These are phyloP conservation scores for Plectranthus barbatus DNA, from an alignment of 257 asterid genomes.

Conservation along the genomic window DNA sequence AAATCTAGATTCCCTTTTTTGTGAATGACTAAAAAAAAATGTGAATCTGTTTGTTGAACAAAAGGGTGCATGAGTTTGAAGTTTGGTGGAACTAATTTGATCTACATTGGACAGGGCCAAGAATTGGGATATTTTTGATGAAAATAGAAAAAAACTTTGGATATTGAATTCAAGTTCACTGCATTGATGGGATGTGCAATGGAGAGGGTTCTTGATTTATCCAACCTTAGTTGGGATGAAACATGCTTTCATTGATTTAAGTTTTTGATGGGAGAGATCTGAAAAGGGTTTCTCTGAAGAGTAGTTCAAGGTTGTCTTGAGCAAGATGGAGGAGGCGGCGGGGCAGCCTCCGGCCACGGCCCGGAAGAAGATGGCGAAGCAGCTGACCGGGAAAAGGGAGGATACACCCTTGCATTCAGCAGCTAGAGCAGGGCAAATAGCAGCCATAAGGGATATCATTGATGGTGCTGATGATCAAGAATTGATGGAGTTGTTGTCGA, in stretches of 20 bases:
- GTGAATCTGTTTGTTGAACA: neutral
- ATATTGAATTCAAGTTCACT: neutral
- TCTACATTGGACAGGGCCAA: constrained; percentile 21
- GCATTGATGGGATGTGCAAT: neutral
- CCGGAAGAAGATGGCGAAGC: constrained; percentile 43
- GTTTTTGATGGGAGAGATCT: constrained; percentile 19
- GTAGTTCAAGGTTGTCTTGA: neutral
- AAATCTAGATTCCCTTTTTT: neutral
- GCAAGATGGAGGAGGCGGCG: constrained; percentile 13
- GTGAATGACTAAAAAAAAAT: neutral
- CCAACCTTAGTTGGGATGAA: neutral
- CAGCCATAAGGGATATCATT: constrained; percentile 21
- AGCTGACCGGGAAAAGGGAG: constrained; percentile 42
- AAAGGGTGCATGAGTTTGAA: neutral
- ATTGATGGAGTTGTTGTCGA: constrained; percentile 15
- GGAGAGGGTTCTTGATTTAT: neutral
- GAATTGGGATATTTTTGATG: neutral
- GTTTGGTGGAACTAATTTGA: neutral
- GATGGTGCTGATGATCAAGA: constrained; percentile 16
- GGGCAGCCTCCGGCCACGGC: constrained; percentile 19
- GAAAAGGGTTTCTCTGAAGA: neutral
- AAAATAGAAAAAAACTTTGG: neutral
- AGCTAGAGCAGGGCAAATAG: constrained; percentile 36
- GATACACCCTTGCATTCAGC: constrained; percentile 44
- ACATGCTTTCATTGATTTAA: constrained; percentile 19